Evolutionary conservation across 768 basidiomycete species (phyloP).

Genomic region (Favolaschia claudopus): DNA sequence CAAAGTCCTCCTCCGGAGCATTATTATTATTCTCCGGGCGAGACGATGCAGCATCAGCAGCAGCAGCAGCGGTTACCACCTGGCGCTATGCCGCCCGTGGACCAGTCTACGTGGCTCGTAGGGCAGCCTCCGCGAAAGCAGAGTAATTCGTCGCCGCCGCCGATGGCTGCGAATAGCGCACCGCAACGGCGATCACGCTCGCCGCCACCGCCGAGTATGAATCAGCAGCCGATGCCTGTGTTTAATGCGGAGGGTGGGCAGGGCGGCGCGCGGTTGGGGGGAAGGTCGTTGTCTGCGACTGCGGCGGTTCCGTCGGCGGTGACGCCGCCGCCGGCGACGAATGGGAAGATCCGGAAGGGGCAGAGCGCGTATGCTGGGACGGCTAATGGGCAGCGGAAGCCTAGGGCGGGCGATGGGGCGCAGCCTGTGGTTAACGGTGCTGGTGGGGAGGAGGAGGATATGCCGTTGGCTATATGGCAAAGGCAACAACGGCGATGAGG

Average conservation of each 20-base stretch:
- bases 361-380: conserved; percentile 68
- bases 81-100: conserved; percentile 67
- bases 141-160: conserved; percentile 43
- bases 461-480: conserved; percentile 82
- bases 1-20: conserved; percentile 38
- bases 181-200: conserved; percentile 58
- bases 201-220: conserved; percentile 51
- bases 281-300: conserved; percentile 78
- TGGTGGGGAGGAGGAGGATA: conserved; percentile 75
- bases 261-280: conserved; percentile 49
- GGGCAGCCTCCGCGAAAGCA: conserved; percentile 30
- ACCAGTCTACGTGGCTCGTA: conserved; percentile 37
- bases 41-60: conserved; percentile 39
- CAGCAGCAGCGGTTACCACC: conserved; percentile 59
- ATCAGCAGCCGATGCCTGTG: conserved; percentile 45
- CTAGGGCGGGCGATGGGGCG: conserved; percentile 10
- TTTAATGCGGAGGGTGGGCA: conserved; percentile 31
- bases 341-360: conserved; percentile 70
- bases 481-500: conserved; percentile 71
- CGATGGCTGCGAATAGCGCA: conserved; percentile 19
- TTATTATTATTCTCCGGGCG: conserved; percentile 47
- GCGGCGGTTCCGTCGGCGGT: conserved; percentile 50
- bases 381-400: conserved; percentile 48
- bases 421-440: conserved; percentile 35
- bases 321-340: conserved; percentile 44